Evolutionary conservation across 257 asterid genomes (phyloP).

Genomic region (Hygrophila difformis): DNA sequence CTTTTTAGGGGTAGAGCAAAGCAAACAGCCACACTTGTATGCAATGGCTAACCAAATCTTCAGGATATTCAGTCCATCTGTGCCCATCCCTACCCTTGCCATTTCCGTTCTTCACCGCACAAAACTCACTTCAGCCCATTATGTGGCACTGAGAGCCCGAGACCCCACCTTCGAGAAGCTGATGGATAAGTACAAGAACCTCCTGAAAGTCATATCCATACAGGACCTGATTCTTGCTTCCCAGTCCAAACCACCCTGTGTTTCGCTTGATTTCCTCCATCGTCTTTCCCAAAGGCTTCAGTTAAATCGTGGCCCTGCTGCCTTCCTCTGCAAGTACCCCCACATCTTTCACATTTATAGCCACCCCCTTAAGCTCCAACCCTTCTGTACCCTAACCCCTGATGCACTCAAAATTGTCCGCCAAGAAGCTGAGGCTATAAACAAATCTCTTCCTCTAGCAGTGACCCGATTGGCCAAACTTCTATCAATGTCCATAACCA

Average conservation of each 20-base stretch:
- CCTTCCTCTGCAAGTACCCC: slow-evolving; percentile 74
- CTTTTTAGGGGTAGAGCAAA: too few relatives aligned
- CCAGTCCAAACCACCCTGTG: slow-evolving; percentile 36
- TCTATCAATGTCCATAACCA: slow-evolving; percentile 61
- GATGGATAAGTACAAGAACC: slow-evolving; percentile 76
- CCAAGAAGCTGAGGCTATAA: slow-evolving; percentile 43
- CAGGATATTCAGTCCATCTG: slow-evolving; percentile 19
- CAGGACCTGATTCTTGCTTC: slow-evolving; percentile 75
- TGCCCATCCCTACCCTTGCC: slow-evolving; percentile 7
- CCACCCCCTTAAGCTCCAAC: slow-evolving; percentile 48
- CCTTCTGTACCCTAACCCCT: slow-evolving; percentile 52
- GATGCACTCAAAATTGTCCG: slow-evolving; percentile 35
- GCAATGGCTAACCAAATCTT: slow-evolving; percentile 45
- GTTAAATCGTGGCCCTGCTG: slow-evolving; percentile 74
- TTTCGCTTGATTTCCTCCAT: slow-evolving; percentile 70
- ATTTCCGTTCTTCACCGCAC: slow-evolving; percentile 34
- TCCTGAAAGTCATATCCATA: slow-evolving; percentile 55
- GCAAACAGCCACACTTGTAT: background rate
- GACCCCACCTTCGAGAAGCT: slow-evolving; percentile 86
- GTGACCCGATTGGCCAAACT: slow-evolving; percentile 49
- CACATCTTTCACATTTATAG: slow-evolving; percentile 68
- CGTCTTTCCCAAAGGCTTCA: slow-evolving; percentile 80
- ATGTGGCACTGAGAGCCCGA: slow-evolving; percentile 63
- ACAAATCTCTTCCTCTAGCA: slow-evolving; percentile 37
- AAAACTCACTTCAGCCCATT: slow-evolving; percentile 64